These are phyloP conservation scores for Rubus parviflorus DNA, from an alignment of 306 rosid species.

Conservation along the genomic window DNA sequence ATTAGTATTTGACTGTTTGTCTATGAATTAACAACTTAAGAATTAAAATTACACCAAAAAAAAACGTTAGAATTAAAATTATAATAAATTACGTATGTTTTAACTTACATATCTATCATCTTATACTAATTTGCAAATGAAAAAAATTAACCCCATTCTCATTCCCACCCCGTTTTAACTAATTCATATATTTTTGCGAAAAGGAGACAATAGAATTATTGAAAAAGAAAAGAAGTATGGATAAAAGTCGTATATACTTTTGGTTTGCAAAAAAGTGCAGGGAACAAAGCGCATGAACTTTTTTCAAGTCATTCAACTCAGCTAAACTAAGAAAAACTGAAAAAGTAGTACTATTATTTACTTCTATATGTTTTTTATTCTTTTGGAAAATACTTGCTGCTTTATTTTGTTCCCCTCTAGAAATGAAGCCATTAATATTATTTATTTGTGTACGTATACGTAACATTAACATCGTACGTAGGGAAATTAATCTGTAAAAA, in stretches of 20 bases:
- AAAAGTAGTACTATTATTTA: background rate
- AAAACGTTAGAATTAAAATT: too few relatives aligned
- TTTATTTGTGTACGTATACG: too few relatives aligned
- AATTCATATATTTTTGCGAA: conserved; percentile 23
- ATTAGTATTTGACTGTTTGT: background rate
- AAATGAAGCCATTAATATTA: too few relatives aligned
- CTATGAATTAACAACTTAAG: too few relatives aligned
- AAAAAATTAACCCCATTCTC: conserved; percentile 47
- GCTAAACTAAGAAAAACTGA: background rate
- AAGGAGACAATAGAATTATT: conserved; percentile 11
- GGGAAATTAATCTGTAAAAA: too few relatives aligned
- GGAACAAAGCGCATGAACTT: conserved; percentile 59
- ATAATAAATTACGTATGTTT: too few relatives aligned
- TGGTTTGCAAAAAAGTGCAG: conserved; percentile 38
- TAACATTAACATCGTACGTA: too few relatives aligned
- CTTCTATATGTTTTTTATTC: background rate
- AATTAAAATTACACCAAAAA: too few relatives aligned
- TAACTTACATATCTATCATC: too few relatives aligned
- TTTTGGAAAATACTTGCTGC: background rate
- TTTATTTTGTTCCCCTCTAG: background rate
- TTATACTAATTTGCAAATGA: conserved; percentile 2
- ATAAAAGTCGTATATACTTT: conserved; percentile 46
- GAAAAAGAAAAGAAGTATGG: conserved; percentile 27
- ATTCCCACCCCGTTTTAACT: conserved; percentile 18
- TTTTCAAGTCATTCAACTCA: conserved; percentile 26